Conservation (phyloP, 1,284 basidiomycete genomes). For the Ganoderma leucocontextum region DNA sequence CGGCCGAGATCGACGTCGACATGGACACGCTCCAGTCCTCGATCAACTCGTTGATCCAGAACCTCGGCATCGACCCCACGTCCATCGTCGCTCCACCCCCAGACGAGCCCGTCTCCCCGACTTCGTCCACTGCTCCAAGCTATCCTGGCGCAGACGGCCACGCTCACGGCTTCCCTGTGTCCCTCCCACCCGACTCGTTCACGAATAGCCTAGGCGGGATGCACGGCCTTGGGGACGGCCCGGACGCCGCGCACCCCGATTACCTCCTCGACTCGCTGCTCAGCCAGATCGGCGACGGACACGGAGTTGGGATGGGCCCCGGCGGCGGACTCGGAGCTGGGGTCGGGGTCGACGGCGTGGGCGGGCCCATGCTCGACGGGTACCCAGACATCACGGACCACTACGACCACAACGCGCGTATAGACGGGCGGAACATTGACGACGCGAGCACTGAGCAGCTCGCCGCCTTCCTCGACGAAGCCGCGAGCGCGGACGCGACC, state of each 20-base stretch:
- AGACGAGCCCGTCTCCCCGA: slow-evolving; percentile 26
- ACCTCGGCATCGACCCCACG: slow-evolving; percentile 69
- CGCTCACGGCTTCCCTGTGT: slow-evolving; percentile 12
- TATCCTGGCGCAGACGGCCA: slow-evolving; percentile 15
- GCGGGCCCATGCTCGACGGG: slow-evolving; percentile 1
- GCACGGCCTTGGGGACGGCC: slow-evolving; percentile 18
- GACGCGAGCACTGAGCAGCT: slow-evolving; percentile 49
- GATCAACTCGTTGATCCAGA: slow-evolving; percentile 78
- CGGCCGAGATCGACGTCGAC: slow-evolving; percentile 74
- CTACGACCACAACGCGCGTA: slow-evolving; percentile 41
- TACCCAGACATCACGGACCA: slow-evolving; percentile 44
- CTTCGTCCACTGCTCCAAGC: slow-evolving; percentile 9
- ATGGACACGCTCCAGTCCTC: slow-evolving; percentile 77
- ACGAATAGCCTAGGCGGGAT: slow-evolving; percentile 21
- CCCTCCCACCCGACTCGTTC: slow-evolving; percentile 23
- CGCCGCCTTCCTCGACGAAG: slow-evolving; percentile 54
- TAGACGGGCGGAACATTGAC: slow-evolving; percentile 41
- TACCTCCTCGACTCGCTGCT: slow-evolving; percentile 61
- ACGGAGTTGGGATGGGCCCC: background rate
- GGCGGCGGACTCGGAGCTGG: slow-evolving; percentile 27
- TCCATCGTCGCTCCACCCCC: slow-evolving; percentile 41
- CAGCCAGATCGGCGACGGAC: slow-evolving; percentile 43
- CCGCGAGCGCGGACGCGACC: slow-evolving; percentile 35
- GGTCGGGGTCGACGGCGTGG: background rate
- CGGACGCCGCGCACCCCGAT: slow-evolving; percentile 40